Evolutionary conservation across 306 rosid species (phyloP).

Genomic region (Malus orientalis): DNA sequence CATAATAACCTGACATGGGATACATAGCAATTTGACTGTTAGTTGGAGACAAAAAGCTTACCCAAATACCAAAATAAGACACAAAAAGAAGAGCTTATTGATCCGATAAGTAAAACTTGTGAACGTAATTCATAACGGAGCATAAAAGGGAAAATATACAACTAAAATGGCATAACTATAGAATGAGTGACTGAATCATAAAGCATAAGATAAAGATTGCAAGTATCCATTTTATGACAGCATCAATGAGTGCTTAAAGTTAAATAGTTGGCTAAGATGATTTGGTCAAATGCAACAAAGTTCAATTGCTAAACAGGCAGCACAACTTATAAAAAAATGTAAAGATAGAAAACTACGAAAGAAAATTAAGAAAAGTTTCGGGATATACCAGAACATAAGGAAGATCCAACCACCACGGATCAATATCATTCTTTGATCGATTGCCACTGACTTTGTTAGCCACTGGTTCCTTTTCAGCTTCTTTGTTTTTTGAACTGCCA

Average conservation of each 20-base stretch:
- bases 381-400: slow-evolving; percentile 74
- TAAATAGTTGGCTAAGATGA: neutral
- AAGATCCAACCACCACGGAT: slow-evolving; percentile 71
- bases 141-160: neutral
- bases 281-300: neutral
- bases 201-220: neutral
- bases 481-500: slow-evolving; percentile 27
- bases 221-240: neutral
- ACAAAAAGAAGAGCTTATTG: neutral
- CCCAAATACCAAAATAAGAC: neutral
- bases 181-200: neutral
- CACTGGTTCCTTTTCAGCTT: slow-evolving; percentile 17
- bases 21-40: slow-evolving; percentile 7
- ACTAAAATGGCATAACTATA: neutral
- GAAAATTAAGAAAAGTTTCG: neutral
- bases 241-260: neutral
- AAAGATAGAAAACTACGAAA: neutral
- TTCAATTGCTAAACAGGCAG: neutral
- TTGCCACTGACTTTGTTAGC: slow-evolving; percentile 21
- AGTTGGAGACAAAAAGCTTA: slow-evolving; percentile 11
- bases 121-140: neutral
- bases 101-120: neutral
- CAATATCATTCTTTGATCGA: slow-evolving; percentile 31
- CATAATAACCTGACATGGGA: slow-evolving; percentile 48
- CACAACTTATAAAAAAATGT: neutral